Base-by-base conservation (phyloP, 495 filamentous ascomycete species). In the Lophiostoma macrostomum region DNA sequence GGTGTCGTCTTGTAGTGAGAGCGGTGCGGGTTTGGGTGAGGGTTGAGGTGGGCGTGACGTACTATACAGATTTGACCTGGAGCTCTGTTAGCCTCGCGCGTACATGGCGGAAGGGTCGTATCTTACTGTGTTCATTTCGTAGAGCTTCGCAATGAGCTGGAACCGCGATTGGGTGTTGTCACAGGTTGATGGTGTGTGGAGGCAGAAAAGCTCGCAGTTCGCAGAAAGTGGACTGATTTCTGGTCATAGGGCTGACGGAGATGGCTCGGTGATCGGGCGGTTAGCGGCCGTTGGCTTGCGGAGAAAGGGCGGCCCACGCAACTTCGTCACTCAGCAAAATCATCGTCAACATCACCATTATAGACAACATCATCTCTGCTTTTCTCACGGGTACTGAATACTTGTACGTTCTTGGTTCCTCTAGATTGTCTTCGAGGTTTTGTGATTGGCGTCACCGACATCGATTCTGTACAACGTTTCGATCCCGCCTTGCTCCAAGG, bases 51-150 rank as follows among this genome's bases (percentile, higher is more conserved):
- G 55, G 18, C 13, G 53, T 53, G 58, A 62, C 53, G 53, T 62
- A 62, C 58, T 61, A 61, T 46, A 61, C 58, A 40, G 58, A 61
- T 56, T 47, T 56, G 13, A 61, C 32, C 58, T 61, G 46, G 35
- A 10, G 22, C 18, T 45, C 29, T 4, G 39, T 58, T 46, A 60
- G 44, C 30, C 23, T 52, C 29, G 20, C 11, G 2, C 16, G 20
- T 23, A 7, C 8, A 14, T 5, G 11, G 2, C 22, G 3, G 20
- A 5, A 20, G 19, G 4, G n/a, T 5, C 11, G 35, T 2, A 50
- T 27, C 58, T 51, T 61, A 61, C 58, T 19, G 58, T 61, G 27
- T 61, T 61, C 58, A 61, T 61, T 22, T 2, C 54, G 36, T 8
- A 3, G n/a, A 20, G 19, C 20, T 24, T 16, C 1, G 16, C 27